phyloP scores from a whole-genome alignment of 2,329 filamentous ascomycete genomes.

The Metarhizium robertsii region DNA sequence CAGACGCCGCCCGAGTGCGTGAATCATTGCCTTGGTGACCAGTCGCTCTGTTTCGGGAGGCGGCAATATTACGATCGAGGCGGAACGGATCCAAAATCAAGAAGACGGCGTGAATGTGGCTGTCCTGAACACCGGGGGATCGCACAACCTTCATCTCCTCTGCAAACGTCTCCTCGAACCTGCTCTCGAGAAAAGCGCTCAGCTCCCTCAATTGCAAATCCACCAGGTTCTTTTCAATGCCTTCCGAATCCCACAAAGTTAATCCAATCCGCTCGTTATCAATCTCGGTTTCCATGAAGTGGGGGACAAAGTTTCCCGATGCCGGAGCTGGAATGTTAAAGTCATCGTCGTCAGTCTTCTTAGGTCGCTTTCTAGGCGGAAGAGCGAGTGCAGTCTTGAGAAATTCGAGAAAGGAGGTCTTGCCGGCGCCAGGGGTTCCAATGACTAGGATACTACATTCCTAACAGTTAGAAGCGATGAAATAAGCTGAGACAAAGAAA shows the following conservation, averaged over 20 bases:
- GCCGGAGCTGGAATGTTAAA: conserved; percentile 41
- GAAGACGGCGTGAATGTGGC: conserved; percentile 94
- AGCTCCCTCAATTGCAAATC: conserved; percentile 91
- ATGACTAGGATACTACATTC: conserved; percentile 71
- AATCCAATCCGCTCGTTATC: conserved; percentile 85
- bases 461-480: conserved; percentile 6
- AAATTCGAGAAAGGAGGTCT: conserved; percentile 95
- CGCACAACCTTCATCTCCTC: conserved; percentile 98
- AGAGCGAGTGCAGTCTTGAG: conserved; percentile 77
- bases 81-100: conserved; percentile 80
- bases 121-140: conserved; percentile 86
- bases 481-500: not conserved
- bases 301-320: conserved; percentile 68
- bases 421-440: conserved; percentile 79
- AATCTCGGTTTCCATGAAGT: conserved; percentile 91
- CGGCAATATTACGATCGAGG: conserved; percentile 72
- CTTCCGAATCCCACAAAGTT: conserved; percentile 94
- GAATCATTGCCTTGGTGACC: conserved; percentile 35
- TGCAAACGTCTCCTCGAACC: conserved; percentile 94
- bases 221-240: conserved; percentile 87
- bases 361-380: conserved; percentile 66
- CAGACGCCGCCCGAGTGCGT: conserved; percentile 39
- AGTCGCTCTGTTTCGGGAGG: conserved; percentile 47
- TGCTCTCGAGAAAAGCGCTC: conserved; percentile 86
- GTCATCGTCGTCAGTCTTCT: conserved; percentile 49